Evolutionary conservation across 176 grass and related monocot species (phyloP).

Genomic region (Carex kokanica): DNA sequence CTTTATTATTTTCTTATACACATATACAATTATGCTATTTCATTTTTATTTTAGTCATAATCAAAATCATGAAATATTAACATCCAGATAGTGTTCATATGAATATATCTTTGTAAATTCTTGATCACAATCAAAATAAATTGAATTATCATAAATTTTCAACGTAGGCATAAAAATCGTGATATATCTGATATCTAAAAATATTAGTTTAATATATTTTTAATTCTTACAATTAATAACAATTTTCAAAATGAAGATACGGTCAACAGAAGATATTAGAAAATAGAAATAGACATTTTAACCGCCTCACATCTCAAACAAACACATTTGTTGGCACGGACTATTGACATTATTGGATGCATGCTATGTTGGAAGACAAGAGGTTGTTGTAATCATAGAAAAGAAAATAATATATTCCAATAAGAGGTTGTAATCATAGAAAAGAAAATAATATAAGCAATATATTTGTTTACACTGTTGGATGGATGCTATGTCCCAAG

Average conservation of each 20-base stretch:
- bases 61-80: background rate
- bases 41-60: background rate
- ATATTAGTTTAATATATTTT: too few species aligned
- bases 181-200: too few species aligned
- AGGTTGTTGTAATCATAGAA: background rate
- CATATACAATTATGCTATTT: background rate
- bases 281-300: too few species aligned
- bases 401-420: background rate
- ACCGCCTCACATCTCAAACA: background rate
- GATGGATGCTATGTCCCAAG: background rate
- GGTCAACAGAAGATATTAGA: too few species aligned
- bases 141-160: too few species aligned
- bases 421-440: background rate
- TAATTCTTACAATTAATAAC: too few species aligned
- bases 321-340: background rate
- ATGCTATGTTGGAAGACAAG: background rate
- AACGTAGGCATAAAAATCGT: too few species aligned
- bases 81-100: background rate
- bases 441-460: background rate
- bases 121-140: background rate
- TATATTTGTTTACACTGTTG: background rate
- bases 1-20: background rate
- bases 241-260: too few species aligned
- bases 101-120: background rate
- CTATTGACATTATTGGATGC: background rate